Base-by-base conservation (phyloP, 1,284 basidiomycete species). In the Inonotus obliquus region DNA sequence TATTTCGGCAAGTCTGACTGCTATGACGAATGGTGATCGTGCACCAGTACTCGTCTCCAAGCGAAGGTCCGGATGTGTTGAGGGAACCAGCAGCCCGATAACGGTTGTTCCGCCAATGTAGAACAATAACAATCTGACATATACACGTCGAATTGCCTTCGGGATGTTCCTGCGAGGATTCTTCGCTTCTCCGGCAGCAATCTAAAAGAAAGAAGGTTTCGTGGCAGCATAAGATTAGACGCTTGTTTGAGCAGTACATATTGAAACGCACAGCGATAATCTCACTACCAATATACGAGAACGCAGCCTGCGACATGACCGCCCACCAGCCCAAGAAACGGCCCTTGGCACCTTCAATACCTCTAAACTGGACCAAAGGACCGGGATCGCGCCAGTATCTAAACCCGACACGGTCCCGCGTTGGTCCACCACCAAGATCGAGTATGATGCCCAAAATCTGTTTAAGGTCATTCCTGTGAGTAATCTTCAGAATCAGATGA, bases 211-310 rank as follows among this genome's bases (percentile, higher is more conserved):
- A 51, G 60, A 2, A 51, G 60, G 23, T 35, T 9, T 21, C 37
- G 25, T 17, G 32, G 52, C 37, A 10, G 13, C 21, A 29, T 2
- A n/a, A 23, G 5, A 39, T 14, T 32, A 39, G 25, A 17, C 13
- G 19, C 17, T 14, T 21, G 41, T 44, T 13, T 14, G 4, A 32
- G 9, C 32, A 32, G 9, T 9, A 32, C 32, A 32, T 4, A 9
- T 32, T 32, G 32, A 32, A 32, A 71, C 87, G 81, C 73, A 94
- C 86, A 38, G 91, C 92, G 47, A 95, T 89, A 65, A 94, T 89
- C 72, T 96, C 94, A 7, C 92, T 93, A 55, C 85, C 82, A 65
- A 86, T 84, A 77, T 87, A 94, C 10, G 87, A 89, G 78, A 95
- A 95, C 1, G 90, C 91, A 11, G 92, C 91, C 68, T 88, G 84